Percentiles rank a stretch among this genome's conserved stretches.
Conservation (phyloP, 306 rosid species). For the Gynostemma pentaphyllum region DNA sequence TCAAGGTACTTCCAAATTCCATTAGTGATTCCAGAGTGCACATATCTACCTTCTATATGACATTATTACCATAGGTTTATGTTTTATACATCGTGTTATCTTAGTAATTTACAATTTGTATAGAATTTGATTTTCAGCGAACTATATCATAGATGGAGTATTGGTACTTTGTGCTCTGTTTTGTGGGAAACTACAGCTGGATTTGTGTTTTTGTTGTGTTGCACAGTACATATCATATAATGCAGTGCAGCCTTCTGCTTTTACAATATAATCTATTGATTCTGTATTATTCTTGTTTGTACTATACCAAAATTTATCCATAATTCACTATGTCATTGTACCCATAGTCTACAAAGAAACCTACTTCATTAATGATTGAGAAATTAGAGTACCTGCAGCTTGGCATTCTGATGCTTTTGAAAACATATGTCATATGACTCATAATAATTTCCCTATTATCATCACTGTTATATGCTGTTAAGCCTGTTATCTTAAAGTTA, state of each 20-base stretch:
- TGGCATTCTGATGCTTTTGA: neutral
- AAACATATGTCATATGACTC: too few relatives aligned
- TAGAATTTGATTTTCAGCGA: neutral
- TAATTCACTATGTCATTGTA: neutral
- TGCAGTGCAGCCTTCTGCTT: neutral
- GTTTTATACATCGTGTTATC: neutral
- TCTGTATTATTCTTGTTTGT: neutral
- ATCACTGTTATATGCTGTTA: neutral
- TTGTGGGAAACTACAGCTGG: neutral
- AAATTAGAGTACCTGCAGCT: neutral
- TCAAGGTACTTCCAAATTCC: constrained; percentile 37
- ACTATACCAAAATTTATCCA: neutral
- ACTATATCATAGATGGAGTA: neutral
- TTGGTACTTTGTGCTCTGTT: neutral
- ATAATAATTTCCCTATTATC: too few relatives aligned
- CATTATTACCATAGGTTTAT: neutral
- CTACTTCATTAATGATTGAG: neutral
- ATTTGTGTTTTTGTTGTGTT: neutral
- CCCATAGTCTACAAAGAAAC: neutral
- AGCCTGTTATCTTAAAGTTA: too few relatives aligned
- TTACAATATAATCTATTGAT: neutral
- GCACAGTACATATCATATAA: neutral
- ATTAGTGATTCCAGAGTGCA: constrained; percentile 5
- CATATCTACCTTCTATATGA: neutral
- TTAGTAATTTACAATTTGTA: neutral